These are phyloP conservation scores for Hondaea fermentalgiana DNA, from an alignment of 108 stramenopile genomes.

Conservation along the genomic window DNA sequence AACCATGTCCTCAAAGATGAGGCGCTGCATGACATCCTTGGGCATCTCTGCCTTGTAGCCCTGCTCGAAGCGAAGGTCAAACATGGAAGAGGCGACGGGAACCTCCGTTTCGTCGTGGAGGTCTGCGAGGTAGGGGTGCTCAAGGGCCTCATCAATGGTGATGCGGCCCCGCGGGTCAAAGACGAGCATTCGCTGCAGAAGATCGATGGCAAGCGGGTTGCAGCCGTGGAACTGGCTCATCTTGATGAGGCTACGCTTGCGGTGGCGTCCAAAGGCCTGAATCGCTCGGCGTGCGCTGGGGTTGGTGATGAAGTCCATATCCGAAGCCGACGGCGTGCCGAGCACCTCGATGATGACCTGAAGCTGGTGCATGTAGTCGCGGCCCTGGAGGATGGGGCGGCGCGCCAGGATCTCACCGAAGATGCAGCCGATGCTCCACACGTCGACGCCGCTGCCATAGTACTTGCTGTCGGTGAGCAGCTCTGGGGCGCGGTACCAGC, in stretches of 20 bases:
- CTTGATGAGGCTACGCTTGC: not conserved
- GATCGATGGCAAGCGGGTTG: slow-evolving; percentile 35
- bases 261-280: not conserved
- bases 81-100: slow-evolving; percentile 11
- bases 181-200: slow-evolving; percentile 44
- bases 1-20: slow-evolving; percentile 25
- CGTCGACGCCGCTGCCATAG: slow-evolving; percentile 38
- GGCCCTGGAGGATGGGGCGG: slow-evolving; percentile 36
- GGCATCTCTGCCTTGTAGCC: slow-evolving; percentile 30
- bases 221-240: not conserved
- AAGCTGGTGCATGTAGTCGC: slow-evolving; percentile 45
- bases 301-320: slow-evolving; percentile 39
- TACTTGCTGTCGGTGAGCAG: slow-evolving; percentile 23
- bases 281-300: slow-evolving; percentile 22
- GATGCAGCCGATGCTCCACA: slow-evolving; percentile 45
- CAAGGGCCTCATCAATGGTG: slow-evolving; percentile 50
- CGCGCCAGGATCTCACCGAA: slow-evolving; percentile 37
- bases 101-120: slow-evolving; percentile 35
- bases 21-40: not conserved
- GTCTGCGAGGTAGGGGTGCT: slow-evolving; percentile 53
- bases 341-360: slow-evolving; percentile 46
- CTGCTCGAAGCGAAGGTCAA: slow-evolving; percentile 36
- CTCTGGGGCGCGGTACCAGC: slow-evolving; percentile 49
- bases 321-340: slow-evolving; percentile 37
- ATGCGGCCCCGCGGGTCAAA: slow-evolving; percentile 48